phyloP scores from a whole-genome alignment of 2,329 filamentous ascomycete species.

The Akanthomyces dipterigenus region DNA sequence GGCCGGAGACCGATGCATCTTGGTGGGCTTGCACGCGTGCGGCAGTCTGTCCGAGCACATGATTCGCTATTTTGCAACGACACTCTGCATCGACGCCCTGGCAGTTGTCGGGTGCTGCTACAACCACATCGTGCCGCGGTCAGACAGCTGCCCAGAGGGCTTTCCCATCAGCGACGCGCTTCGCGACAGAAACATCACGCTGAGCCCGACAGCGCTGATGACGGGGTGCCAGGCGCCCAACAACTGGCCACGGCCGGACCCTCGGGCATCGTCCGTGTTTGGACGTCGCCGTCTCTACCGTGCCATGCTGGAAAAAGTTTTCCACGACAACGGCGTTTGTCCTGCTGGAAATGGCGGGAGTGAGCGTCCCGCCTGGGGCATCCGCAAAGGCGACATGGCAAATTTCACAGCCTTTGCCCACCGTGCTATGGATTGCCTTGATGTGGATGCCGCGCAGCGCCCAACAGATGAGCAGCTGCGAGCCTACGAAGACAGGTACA shows the following conservation, averaged over 20 bases:
- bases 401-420: conserved; percentile 21
- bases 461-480: conserved; percentile 18
- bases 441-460: conserved; percentile 9
- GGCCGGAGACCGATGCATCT: conserved; percentile 21
- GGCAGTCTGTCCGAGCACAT: conserved; percentile 28
- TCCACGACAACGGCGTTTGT: conserved; percentile 20
- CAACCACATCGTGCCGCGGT: conserved; percentile 25
- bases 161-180: conserved; percentile 31
- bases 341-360: conserved; percentile 6
- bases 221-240: conserved; percentile 27
- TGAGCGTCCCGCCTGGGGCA: conserved; percentile 23
- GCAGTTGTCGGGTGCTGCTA: conserved; percentile 28
- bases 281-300: conserved; percentile 22
- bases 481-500: conserved; percentile 21
- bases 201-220: conserved; percentile 27
- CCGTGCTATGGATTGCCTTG: conserved; percentile 20
- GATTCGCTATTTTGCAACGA: conserved; percentile 22
- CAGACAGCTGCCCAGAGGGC: conserved; percentile 30
- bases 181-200: conserved; percentile 15
- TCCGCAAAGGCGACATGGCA: conserved; percentile 22
- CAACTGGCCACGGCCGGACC: conserved; percentile 22
- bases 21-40: conserved; percentile 27
- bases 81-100: conserved; percentile 18
- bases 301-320: conserved; percentile 21
- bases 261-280: conserved; percentile 16